Evolutionary conservation across 2,329 filamentous ascomycete species (phyloP), one percentile per base, ranked within the genome.

Genomic region (Aplosporella prunicola): DNA sequence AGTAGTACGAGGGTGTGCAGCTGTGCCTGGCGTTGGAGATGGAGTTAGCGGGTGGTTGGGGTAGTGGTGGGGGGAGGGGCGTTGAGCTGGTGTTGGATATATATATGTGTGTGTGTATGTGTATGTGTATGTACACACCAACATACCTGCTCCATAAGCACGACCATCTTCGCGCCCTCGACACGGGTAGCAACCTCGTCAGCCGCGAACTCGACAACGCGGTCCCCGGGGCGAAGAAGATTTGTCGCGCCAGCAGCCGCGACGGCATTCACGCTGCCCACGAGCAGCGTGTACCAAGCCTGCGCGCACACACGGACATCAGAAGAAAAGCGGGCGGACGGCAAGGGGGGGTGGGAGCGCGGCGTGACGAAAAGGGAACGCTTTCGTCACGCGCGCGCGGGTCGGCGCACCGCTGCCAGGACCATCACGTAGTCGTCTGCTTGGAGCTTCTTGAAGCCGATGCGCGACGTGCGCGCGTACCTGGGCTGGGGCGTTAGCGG

Each of bases 151-250:
- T 68, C 64, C 3, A 62, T 63, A 1, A 65, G 49, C 4, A 67
- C 46, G 11, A 64, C 62, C 23, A 67, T 56, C 47, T 67, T 67
- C 10, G 61, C 63, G 9, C 63, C 63, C 24, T 58, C 56, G 27
- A 67, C 60, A 6, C 66, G 57, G 14, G 64, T 59, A 20, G 57
- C 25, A 5, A 67, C 61, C 8, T 67, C 57, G 11, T 46, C 39
- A 10, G 50, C 41, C 5, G 54, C 58, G 44, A 66, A 66, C 0
- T 50, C 56, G 2, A 43, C 39, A 17, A 56, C 53, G 17, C 60
- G 43, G 35, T 58, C 26, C n/a, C n/a, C 63, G 5, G 60, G 59
- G 4, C 47, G 57, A 35, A 56, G 63, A 2, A 68, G 50, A 39
- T 67, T 68, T 35, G 60, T 63, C 17, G 62, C 63, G 23, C 63